Evolutionary conservation across 257 asterid genomes (phyloP).

Genomic region (Jacaranda mimosifolia): DNA sequence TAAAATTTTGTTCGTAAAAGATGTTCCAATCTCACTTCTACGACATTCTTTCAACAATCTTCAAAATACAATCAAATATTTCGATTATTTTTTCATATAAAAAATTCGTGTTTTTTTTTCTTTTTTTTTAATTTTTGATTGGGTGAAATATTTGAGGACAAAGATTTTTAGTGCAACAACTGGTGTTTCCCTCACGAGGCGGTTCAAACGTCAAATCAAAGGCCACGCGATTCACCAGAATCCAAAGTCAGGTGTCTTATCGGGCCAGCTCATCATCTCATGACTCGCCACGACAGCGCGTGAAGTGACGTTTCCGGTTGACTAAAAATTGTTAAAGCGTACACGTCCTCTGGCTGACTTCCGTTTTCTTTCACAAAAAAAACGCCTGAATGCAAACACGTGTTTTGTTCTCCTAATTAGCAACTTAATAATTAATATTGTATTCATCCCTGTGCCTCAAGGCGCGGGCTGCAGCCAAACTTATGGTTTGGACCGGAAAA

Average conservation of each 20-base stretch:
- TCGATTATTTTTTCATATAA: no score
- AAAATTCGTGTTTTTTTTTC: neutral
- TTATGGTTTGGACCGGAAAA: no score
- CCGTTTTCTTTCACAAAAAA: slow-evolving; percentile 16
- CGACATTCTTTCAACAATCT: no score
- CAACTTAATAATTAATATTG: neutral
- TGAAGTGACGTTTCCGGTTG: neutral
- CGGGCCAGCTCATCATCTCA: slow-evolving; percentile 30
- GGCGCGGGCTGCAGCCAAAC: no score
- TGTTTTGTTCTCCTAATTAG: neutral
- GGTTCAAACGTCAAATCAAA: neutral
- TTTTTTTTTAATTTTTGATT: neutral
- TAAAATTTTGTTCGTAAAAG: no score
- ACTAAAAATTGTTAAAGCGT: neutral
- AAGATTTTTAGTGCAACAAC: neutral
- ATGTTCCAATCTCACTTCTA: no score
- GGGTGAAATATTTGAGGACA: neutral
- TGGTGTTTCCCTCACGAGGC: neutral
- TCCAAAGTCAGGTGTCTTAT: slow-evolving; percentile 11
- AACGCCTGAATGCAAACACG: slow-evolving; percentile 17
- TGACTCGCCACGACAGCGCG: slow-evolving; percentile 36
- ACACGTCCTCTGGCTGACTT: slow-evolving; percentile 8
- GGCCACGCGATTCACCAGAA: neutral
- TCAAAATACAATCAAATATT: no score
- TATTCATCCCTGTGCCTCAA: no score